A percentile compares a stretch with the other conserved stretches of the same genome.
Conservation (phyloP, 108 stramenopile genomes). For the Poteriospumella lacustris region DNA sequence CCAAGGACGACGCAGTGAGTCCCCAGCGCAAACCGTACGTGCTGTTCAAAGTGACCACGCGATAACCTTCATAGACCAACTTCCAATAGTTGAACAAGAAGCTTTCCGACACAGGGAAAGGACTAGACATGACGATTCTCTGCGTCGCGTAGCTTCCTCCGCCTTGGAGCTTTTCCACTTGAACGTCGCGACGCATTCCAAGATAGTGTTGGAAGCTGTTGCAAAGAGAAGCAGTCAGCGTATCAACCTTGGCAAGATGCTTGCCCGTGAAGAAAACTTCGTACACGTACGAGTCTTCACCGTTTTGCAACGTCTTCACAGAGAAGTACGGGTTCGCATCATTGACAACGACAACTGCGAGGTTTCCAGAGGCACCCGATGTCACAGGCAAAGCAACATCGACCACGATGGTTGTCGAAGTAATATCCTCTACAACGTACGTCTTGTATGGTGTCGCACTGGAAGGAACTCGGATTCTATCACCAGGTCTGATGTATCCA, state of each 20-base stretch:
- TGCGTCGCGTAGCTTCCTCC: conserved; percentile 1
- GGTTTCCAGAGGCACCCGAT: not conserved
- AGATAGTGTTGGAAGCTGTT: conserved; percentile 35
- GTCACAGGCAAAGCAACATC: conserved; percentile 10
- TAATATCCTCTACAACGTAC: not conserved
- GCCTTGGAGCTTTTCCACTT: not conserved
- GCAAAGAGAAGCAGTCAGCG: conserved; percentile 44
- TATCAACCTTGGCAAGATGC: conserved; percentile 57
- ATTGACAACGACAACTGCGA: not conserved
- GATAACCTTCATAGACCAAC: not conserved
- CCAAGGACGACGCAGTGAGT: conserved; percentile 20
- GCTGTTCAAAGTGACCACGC: not conserved
- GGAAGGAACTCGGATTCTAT: conserved; percentile 40
- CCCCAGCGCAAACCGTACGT: conserved; percentile 36
- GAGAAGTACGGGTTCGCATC: conserved; percentile 47
- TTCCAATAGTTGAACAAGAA: conserved; percentile 1
- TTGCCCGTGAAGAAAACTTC: conserved; percentile 64
- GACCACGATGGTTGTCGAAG: not conserved
- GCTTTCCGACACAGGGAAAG: conserved; percentile 27
- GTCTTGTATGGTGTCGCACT: not conserved
- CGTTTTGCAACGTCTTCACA: conserved; percentile 38
- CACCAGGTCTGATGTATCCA: conserved; percentile 39
- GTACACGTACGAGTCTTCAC: conserved; percentile 62
- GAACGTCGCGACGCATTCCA: conserved; percentile 4
- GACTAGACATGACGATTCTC: not conserved